Conservation (phyloP, 805 yeast species). For the Yamadazyma laniorum region DNA sequence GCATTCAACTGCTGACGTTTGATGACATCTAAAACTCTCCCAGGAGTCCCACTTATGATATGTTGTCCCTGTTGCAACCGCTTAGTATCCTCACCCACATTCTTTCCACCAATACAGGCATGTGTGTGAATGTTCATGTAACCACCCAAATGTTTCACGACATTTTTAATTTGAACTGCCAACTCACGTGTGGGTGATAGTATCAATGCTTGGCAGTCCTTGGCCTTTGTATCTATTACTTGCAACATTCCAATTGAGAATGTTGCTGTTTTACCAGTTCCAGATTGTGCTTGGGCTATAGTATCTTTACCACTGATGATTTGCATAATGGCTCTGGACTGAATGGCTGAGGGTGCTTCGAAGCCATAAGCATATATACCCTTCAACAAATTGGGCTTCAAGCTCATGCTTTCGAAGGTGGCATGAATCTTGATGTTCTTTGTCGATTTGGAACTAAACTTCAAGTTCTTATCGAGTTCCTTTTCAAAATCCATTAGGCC, state of each 20-base stretch:
- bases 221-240: conserved; percentile 68
- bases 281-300: conserved; percentile 98
- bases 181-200: conserved; percentile 95
- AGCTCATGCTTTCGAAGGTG: conserved; percentile 41
- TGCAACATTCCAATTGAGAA: conserved; percentile 93
- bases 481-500: conserved; percentile 6
- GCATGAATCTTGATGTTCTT: conserved; percentile 56
- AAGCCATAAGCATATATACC: conserved; percentile 88
- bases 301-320: conserved; percentile 93
- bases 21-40: conserved; percentile 89
- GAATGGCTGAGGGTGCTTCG: conserved; percentile 96
- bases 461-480: conserved; percentile 15
- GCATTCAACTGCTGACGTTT: conserved; percentile 75
- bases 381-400: conserved; percentile 38
- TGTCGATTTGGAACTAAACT: conserved; percentile 34
- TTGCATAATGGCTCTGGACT: conserved; percentile 94
- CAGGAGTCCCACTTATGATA: conserved; percentile 96
- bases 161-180: conserved; percentile 90
- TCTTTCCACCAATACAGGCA: conserved; percentile 94
- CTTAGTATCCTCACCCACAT: conserved; percentile 76
- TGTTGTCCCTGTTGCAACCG: conserved; percentile 78
- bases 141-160: conserved; percentile 81
- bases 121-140: conserved; percentile 83
- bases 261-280: conserved; percentile 99
- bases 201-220: conserved; percentile 84